phyloP scores from a whole-genome alignment of 1,284 basidiomycete species.

The Fistulinella cinereoalba region DNA sequence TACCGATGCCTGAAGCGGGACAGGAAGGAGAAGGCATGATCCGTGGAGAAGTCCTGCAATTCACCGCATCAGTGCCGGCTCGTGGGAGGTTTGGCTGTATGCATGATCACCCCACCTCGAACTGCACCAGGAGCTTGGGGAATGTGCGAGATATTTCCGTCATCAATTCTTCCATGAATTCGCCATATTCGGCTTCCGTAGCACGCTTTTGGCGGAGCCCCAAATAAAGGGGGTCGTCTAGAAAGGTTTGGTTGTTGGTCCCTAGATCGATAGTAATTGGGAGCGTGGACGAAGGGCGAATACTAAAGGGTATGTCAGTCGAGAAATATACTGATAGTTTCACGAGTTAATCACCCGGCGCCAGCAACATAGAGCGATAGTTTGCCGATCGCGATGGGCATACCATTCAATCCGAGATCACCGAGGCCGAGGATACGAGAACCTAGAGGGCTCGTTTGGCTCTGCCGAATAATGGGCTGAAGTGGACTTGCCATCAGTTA shows the following conservation, averaged over 20 bases:
- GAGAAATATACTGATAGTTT: background rate
- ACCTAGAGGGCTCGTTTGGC: conserved; percentile 38
- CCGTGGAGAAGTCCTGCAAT: conserved; percentile 76
- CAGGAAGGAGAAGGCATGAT: conserved; percentile 84
- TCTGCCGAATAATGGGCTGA: background rate
- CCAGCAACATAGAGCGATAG: conserved; percentile 90
- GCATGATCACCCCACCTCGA: conserved; percentile 58
- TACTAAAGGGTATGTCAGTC: conserved; percentile 43
- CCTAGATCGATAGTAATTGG: conserved; percentile 88
- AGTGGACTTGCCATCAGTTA: conserved; percentile 71
- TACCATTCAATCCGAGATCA: conserved; percentile 84
- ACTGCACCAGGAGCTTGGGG: conserved; percentile 88
- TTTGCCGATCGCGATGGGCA: conserved; percentile 94
- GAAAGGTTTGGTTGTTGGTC: conserved; percentile 80
- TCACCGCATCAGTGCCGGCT: conserved; percentile 1
- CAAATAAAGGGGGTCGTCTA: conserved; percentile 89
- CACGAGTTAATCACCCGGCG: conserved; percentile 54
- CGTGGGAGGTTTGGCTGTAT: background rate
- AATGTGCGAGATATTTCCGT: conserved; percentile 68
- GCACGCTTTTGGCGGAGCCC: conserved; percentile 76
- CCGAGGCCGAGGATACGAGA: conserved; percentile 92
- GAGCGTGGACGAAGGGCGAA: conserved; percentile 81
- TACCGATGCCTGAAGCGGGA: conserved; percentile 71
- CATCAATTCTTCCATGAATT: conserved; percentile 96
- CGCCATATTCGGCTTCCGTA: conserved; percentile 62